Conservation (phyloP, 2,329 filamentous ascomycete genomes). For the Hypoxylon sp. region DNA sequence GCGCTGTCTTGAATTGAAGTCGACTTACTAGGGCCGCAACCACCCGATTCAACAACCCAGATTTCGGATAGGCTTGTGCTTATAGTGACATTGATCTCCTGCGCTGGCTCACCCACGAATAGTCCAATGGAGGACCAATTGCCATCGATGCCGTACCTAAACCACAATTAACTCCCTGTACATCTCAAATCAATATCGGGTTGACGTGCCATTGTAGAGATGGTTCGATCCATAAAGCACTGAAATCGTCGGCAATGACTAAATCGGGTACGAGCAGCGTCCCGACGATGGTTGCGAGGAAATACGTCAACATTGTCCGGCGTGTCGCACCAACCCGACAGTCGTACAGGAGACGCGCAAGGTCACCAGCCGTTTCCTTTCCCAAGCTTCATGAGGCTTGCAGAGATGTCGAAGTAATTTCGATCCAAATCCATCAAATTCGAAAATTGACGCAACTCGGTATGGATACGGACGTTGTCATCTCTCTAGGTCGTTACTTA, state of each 20-base stretch:
- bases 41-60: conserved; percentile 75
- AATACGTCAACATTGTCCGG: conserved; percentile 52
- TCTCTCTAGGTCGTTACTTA: conserved; percentile 24
- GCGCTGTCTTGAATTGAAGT: not conserved
- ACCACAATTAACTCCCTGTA: conserved; percentile 45
- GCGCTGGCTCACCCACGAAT: conserved; percentile 62
- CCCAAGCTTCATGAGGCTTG: conserved; percentile 52
- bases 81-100: conserved; percentile 69
- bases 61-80: conserved; percentile 80
- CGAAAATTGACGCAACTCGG: conserved; percentile 22
- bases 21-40: conserved; percentile 66
- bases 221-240: conserved; percentile 54
- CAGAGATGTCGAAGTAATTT: conserved; percentile 37
- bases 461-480: conserved; percentile 24
- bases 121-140: conserved; percentile 80
- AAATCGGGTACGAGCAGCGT: conserved; percentile 49
- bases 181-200: conserved; percentile 21
- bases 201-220: conserved; percentile 53
- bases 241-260: conserved; percentile 47
- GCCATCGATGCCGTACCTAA: conserved; percentile 66
- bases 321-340: conserved; percentile 48
- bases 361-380: conserved; percentile 50
- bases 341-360: conserved; percentile 51
- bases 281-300: conserved; percentile 48
- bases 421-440: conserved; percentile 47